Evolutionary conservation across 2,329 filamentous ascomycete species (phyloP).

Genomic region (Purpureocillium takamizusanense): DNA sequence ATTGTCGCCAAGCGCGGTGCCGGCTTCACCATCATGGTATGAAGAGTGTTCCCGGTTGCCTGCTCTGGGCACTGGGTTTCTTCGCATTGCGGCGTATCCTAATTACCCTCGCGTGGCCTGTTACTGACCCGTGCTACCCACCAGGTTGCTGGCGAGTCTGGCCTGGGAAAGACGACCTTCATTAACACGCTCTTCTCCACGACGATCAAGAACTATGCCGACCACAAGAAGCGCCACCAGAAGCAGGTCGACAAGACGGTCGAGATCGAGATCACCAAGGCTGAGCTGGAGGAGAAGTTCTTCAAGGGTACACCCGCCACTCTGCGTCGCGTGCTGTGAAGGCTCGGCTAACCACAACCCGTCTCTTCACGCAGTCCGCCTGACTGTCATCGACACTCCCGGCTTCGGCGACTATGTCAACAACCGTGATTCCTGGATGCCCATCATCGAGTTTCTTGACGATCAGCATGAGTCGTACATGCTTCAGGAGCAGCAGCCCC

Average conservation of each 20-base stretch:
- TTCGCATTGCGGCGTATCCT: not conserved
- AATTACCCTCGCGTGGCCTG: not conserved
- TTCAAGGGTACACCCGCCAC: constrained; percentile 72
- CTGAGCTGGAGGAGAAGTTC: constrained; percentile 99
- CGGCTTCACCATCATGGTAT: constrained; percentile 98
- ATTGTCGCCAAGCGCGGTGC: constrained; percentile 79
- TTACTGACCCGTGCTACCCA: not conserved
- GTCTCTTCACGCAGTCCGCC: constrained; percentile 56
- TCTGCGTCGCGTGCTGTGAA: not conserved
- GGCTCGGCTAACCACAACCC: constrained; percentile 9
- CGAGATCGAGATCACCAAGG: constrained; percentile 99
- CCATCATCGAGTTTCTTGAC: constrained; percentile 99
- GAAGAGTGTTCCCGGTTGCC: constrained; percentile 12
- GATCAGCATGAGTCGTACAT: constrained; percentile 99
- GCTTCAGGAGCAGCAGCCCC: constrained; percentile 99
- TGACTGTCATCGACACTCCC: constrained; percentile 98
- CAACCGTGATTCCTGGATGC: constrained; percentile 99
- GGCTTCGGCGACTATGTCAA: constrained; percentile 99
- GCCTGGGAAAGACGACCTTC: constrained; percentile 98
- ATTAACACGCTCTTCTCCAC: constrained; percentile 99
- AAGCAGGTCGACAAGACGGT: constrained; percentile 99
- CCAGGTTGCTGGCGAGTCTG: constrained; percentile 95
- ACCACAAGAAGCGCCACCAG: constrained; percentile 97
- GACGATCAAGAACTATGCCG: constrained; percentile 99
- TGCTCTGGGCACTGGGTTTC: not conserved